Evolutionary conservation across 176 grass and related monocot genomes (phyloP).

Genomic region (Eragrostis nindensis): DNA sequence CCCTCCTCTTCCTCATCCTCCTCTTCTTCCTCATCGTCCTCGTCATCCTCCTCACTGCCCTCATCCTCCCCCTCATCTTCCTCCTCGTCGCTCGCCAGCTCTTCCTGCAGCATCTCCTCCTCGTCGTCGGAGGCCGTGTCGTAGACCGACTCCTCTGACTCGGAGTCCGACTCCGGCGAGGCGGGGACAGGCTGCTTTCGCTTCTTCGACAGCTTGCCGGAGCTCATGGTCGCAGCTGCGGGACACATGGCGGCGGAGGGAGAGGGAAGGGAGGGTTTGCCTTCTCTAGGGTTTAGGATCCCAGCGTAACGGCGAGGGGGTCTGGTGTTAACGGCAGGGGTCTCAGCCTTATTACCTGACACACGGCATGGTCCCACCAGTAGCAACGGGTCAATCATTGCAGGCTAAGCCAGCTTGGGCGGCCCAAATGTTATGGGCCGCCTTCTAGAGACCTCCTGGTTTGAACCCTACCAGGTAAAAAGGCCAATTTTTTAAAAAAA

Average conservation of each 20-base stretch:
- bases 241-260: constrained; percentile 18
- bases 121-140: constrained; percentile 31
- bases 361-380: not conserved
- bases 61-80: not conserved
- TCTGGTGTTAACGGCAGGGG: constrained; percentile 1
- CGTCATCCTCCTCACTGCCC: not conserved
- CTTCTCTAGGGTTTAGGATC: constrained; percentile 40
- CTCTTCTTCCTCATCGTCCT: not conserved
- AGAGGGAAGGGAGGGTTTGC: not conserved
- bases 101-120: constrained; percentile 1
- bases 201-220: constrained; percentile 42
- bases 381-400: not conserved
- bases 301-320: not conserved
- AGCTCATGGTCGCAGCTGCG: constrained; percentile 4
- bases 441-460: not conserved
- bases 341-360: not conserved
- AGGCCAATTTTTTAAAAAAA: too few species aligned
- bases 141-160: constrained; percentile 38
- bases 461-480: not conserved
- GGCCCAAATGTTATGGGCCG: not conserved
- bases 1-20: not conserved
- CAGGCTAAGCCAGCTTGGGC: not conserved
- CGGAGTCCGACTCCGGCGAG: constrained; percentile 42
- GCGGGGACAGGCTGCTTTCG: constrained; percentile 36
- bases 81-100: constrained; percentile 1